Conservation (phyloP, 768 basidiomycete genomes). For the Boletus rubescentipes region DNA sequence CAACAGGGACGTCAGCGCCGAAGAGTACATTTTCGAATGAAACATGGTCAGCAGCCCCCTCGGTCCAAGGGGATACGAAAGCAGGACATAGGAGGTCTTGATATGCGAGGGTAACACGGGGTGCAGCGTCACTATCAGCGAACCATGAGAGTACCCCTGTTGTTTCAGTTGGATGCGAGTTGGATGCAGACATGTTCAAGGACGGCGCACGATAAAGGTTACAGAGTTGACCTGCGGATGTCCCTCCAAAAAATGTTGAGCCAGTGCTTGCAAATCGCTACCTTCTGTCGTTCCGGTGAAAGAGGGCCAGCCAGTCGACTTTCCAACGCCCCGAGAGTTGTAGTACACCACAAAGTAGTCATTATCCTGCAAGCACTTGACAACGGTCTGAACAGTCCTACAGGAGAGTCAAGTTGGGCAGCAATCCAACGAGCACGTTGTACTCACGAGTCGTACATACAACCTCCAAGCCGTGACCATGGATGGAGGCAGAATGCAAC, state of each 20-base stretch:
- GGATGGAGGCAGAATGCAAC: constrained; percentile 77
- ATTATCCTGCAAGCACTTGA: constrained; percentile 39
- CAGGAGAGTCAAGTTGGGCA: not conserved
- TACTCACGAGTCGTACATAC: constrained; percentile 73
- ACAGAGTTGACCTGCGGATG: constrained; percentile 48
- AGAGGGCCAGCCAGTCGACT: constrained; percentile 70
- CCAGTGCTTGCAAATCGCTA: constrained; percentile 63
- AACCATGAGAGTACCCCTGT: constrained; percentile 83
- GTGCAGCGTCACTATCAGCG: constrained; percentile 67
- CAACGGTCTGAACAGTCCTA: constrained; percentile 44
- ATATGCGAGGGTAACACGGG: constrained; percentile 51
- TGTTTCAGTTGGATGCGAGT: constrained; percentile 6
- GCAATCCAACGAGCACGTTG: not conserved
- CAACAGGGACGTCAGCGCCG: constrained; percentile 50
- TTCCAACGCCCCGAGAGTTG: constrained; percentile 78
- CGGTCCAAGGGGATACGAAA: constrained; percentile 77
- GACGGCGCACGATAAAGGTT: constrained; percentile 56
- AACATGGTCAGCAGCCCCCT: constrained; percentile 71
- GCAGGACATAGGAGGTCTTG: constrained; percentile 60
- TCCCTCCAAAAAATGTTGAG: constrained; percentile 49
- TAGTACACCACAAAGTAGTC: constrained; percentile 65
- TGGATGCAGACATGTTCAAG: not conserved
- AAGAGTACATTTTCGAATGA: constrained; percentile 51
- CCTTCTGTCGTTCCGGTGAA: constrained; percentile 71
- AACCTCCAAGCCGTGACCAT: constrained; percentile 83